Evolutionary conservation across 805 yeast genomes (phyloP).

Genomic region (Pichia nanzhaoensis): DNA sequence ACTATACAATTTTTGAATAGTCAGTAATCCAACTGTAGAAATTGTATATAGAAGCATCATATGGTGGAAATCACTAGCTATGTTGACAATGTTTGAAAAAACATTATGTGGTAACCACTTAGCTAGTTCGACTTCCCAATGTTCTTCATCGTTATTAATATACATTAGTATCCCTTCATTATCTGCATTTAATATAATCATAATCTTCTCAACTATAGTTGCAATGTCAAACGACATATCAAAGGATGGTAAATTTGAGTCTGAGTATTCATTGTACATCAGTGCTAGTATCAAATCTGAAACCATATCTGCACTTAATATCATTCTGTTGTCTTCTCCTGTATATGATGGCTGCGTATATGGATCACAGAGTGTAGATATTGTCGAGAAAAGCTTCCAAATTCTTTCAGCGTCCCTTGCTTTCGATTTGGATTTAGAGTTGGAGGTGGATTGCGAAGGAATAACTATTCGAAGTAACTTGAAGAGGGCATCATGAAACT

Average conservation of each 20-base stretch:
- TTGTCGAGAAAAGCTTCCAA: constrained; percentile 21
- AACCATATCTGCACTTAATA: constrained; percentile 50
- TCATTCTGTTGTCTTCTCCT: constrained; percentile 38
- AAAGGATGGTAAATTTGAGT: constrained; percentile 27
- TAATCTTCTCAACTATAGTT: constrained; percentile 33
- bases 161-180: constrained; percentile 37
- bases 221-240: constrained; percentile 29
- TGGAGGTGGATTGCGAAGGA: constrained; percentile 17
- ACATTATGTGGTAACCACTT: constrained; percentile 35
- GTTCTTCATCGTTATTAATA: constrained; percentile 34
- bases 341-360: constrained; percentile 62
- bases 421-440: neutral
- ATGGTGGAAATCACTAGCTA: constrained; percentile 30
- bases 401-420: constrained; percentile 10
- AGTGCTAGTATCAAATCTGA: constrained; percentile 46
- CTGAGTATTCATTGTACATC: constrained; percentile 16
- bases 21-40: constrained; percentile 35
- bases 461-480: constrained; percentile 22
- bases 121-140: constrained; percentile 28
- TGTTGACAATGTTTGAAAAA: constrained; percentile 17
- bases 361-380: constrained; percentile 49
- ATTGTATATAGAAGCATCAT: constrained; percentile 42
- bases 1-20: constrained; percentile 39
- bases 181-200: constrained; percentile 33
- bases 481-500: constrained; percentile 28